Evolutionary conservation across 331 rosid genomes (phyloP), one percentile per base, ranked within the genome.

Genomic region (Acacia pycnantha): DNA sequence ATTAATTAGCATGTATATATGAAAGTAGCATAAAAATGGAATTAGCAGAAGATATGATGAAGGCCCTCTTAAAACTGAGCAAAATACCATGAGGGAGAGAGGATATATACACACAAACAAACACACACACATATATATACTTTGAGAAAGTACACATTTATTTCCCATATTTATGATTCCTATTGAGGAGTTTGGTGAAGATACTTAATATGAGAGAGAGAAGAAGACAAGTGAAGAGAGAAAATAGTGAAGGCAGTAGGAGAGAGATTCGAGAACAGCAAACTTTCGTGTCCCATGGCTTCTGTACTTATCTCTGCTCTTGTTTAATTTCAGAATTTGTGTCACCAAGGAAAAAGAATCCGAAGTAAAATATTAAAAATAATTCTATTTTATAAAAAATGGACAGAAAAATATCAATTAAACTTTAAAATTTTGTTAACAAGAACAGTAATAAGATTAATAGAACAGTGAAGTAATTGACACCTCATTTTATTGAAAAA

Each of bases 171-270:
- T 87, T 84, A 84, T 86, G 87, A 77, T 76, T 84, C 73, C 44
- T 74, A 81, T 76, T 74, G 85, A 79, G 87, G 65, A 80, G 94
- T 89, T 87, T 91, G 90, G 79, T 79, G 80, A 79, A 65, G 81
- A 66, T 85, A 84, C 85, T 86, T 79, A 87, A 67, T 79, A 70
- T 65, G 92, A 82, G 88, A 79, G 90, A 86, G 91, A 43, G 46
- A 43, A 41, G 10, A 79, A 77, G 67, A 58, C 40, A 54, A 67
- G 80, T 40, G 73, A 22, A 64, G 75, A 64, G 79, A 5, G 79
- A 47, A 12, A 8, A 48, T 67, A 77, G 51, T 5, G 24, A 19
- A 53, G 24, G 24, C 2, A 53, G 61, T 18, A 7, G 24, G 0
- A 56, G 72, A 22, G 73, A 88, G 80, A 82, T 73, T 82, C 85